These are phyloP conservation scores for Sporormia fimetaria DNA, from an alignment of 495 filamentous ascomycete species.

Conservation along the genomic window DNA sequence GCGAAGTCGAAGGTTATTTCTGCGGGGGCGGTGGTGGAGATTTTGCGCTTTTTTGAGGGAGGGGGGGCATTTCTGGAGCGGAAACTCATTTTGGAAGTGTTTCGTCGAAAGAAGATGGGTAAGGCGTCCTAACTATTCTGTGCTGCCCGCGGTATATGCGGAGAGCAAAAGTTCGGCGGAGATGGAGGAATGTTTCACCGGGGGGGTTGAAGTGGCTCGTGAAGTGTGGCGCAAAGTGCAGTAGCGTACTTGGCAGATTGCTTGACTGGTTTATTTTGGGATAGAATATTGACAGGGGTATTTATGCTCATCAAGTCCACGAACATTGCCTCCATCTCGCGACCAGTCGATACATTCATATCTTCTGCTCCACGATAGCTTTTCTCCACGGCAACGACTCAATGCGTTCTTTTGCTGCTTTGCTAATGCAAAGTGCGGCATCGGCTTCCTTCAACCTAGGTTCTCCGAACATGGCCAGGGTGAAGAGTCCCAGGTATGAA, in stretches of 20 bases:
- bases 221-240: slow-evolving; percentile 1
- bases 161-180: background rate
- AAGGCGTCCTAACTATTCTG: background rate
- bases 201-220: background rate
- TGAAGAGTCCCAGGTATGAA: slow-evolving; percentile 75
- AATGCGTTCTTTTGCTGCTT: slow-evolving; percentile 15
- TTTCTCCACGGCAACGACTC: slow-evolving; percentile 19
- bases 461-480: slow-evolving; percentile 40
- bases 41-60: slow-evolving; percentile 18
- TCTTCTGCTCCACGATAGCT: slow-evolving; percentile 7
- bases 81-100: background rate
- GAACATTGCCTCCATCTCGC: background rate
- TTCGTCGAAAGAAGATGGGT: background rate
- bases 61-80: background rate
- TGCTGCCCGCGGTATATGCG: background rate
- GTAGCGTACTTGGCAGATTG: background rate
- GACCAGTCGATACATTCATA: background rate
- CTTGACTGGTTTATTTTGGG: background rate
- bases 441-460: slow-evolving; percentile 24
- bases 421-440: slow-evolving; percentile 38
- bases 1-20: slow-evolving; percentile 74
- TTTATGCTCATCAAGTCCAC: background rate
- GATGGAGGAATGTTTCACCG: slow-evolving; percentile 6
- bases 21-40: slow-evolving; percentile 37
- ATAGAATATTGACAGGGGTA: background rate